Evolutionary conservation across 139 green algal genomes (phyloP), one percentile per base, ranked within the genome.

Genomic region (Chlorella sp.): DNA sequence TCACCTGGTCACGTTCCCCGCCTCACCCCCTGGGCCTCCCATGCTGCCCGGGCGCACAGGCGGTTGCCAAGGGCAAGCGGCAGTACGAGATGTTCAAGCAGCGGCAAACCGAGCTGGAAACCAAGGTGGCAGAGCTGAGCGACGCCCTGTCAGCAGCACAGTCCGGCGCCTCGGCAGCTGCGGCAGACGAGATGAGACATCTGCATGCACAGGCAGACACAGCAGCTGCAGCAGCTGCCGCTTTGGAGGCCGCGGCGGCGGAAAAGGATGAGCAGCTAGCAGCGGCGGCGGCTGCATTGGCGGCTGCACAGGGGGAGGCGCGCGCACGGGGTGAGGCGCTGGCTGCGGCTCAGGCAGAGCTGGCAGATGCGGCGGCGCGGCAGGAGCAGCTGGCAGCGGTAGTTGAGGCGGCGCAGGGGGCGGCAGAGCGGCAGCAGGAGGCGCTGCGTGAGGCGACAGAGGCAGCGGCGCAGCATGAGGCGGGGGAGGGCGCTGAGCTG

Each of bases 31-130:
- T 78, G 68, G 9, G 26, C 30, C 68, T 76, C 68, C 32, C 26
- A 4, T 34, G 9, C 21, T 32, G 68, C 37, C 37, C 78, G 5
- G 26, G 2, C 34, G 9, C 71, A 32, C 66, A 88, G 84, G 84
- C 84, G 19, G 84, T 88, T 32, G 84, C 71, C 37, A 88, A 88
- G 84, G 84, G 84, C 84, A 88, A 88, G 68, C 39, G 28, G 37
- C 84, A 88, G 66, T 81, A 88, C 68, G 32, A 81, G 37, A 28
- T 81, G 84, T 75, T 88, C 39, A 66, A 88, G 68, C 28, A 89
- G 85, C 42, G 30, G n/a, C 71, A 89, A 32, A 4, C 32, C 0
- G 42, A 89, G 69, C 71, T 89, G 71, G 71, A 89, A 48, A n/a
- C 32, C 1, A 42, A 22, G 32, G 42, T 88, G 30, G 84, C 39